phyloP scores from a whole-genome alignment of 345 rosid genomes.

The Sonneratia alba region DNA sequence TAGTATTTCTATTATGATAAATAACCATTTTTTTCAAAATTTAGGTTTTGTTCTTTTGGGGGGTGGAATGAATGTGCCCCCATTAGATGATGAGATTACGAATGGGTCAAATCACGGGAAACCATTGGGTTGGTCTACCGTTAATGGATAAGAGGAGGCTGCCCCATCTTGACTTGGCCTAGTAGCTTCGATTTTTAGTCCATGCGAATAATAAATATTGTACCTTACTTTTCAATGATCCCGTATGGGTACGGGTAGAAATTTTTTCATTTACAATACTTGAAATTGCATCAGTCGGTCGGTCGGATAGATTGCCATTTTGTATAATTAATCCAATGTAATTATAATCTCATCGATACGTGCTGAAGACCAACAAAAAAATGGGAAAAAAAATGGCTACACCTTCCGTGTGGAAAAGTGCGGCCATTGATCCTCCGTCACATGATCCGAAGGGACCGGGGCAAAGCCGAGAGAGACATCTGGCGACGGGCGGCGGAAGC shows the following conservation, averaged over 20 bases:
- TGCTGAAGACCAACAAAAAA: too few species aligned
- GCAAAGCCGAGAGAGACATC: background rate
- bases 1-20: too few species aligned
- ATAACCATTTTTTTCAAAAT: too few species aligned
- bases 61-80: background rate
- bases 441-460: background rate
- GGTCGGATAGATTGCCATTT: too few species aligned
- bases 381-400: too few species aligned
- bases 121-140: background rate
- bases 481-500: background rate
- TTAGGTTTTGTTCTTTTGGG: background rate
- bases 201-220: too few species aligned
- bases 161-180: background rate
- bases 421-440: background rate
- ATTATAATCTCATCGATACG: too few species aligned
- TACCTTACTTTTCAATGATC: background rate
- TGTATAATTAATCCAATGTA: too few species aligned
- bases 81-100: background rate
- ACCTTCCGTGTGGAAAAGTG: background rate
- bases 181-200: background rate
- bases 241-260: too few species aligned
- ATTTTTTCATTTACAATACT: too few species aligned
- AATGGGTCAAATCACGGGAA: background rate
- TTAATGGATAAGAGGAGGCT: background rate
- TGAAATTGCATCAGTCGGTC: too few species aligned